phyloP scores from a whole-genome alignment of 1,284 basidiomycete species.

The Entoloma clypeatum region DNA sequence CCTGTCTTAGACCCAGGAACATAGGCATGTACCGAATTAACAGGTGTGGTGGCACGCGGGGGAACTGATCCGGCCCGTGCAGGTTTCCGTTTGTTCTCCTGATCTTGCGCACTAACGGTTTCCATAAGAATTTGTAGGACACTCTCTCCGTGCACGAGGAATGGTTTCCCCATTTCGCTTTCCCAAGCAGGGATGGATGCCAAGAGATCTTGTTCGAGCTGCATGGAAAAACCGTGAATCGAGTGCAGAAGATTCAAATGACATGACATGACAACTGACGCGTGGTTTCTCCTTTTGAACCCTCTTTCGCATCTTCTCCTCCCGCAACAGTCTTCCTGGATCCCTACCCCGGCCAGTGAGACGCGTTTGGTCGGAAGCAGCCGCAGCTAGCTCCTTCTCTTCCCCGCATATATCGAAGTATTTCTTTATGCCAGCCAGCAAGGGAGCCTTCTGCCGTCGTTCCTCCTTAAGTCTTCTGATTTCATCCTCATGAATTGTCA shows the following conservation, averaged over 20 bases:
- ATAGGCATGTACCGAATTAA: constrained; percentile 34
- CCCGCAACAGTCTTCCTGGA: constrained; percentile 76
- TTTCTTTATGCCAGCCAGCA: constrained; percentile 78
- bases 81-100: constrained; percentile 66
- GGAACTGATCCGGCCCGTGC: constrained; percentile 50
- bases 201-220: constrained; percentile 90
- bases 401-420: constrained; percentile 93
- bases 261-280: constrained; percentile 43
- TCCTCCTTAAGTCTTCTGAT: constrained; percentile 80
- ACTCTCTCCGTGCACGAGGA: constrained; percentile 84
- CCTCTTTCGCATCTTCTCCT: constrained; percentile 97
- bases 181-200: constrained; percentile 86
- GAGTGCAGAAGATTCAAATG: background rate
- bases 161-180: constrained; percentile 67
- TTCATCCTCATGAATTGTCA: constrained; percentile 87
- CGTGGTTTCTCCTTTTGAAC: constrained; percentile 94
- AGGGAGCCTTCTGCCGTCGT: constrained; percentile 68
- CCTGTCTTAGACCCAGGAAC: constrained; percentile 37
- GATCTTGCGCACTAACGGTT: constrained; percentile 61
- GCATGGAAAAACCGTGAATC: constrained; percentile 11
- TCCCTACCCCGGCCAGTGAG: constrained; percentile 78
- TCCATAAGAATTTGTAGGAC: constrained; percentile 80
- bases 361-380: constrained; percentile 75
- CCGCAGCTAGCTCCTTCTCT: constrained; percentile 81
- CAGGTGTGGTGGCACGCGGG: constrained; percentile 57